These are phyloP conservation scores for Aureobasidium sp. DNA, from an alignment of 2,329 filamentous ascomycete genomes.

Conservation along the genomic window DNA sequence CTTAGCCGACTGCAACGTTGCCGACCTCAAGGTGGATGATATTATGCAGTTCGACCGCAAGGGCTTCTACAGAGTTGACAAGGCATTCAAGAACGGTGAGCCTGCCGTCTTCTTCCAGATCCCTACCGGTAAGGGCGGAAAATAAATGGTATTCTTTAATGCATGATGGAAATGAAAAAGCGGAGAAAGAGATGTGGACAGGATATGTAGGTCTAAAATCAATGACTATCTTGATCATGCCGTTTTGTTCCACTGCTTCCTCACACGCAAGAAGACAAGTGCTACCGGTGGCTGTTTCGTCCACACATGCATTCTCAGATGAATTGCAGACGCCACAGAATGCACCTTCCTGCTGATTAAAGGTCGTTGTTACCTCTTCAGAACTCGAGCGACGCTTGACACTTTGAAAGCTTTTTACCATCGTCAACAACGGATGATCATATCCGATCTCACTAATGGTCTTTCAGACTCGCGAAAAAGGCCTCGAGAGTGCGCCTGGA, in stretches of 20 bases:
- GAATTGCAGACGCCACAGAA: background rate
- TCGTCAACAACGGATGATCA: background rate
- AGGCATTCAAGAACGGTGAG: constrained; percentile 51
- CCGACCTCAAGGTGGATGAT: constrained; percentile 72
- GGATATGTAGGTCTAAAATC: background rate
- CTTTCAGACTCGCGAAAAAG: background rate
- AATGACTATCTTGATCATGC: background rate
- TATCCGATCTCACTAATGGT: background rate
- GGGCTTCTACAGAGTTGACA: constrained; percentile 84
- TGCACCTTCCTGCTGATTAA: background rate
- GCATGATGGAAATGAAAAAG: background rate
- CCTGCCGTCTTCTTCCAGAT: constrained; percentile 62
- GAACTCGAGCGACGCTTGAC: background rate
- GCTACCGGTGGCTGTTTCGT: background rate
- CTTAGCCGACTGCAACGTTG: constrained; percentile 73
- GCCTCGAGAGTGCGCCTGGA: background rate
- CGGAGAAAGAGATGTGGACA: background rate
- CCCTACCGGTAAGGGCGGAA: constrained; percentile 56
- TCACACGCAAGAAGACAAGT: background rate
- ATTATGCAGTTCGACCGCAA: constrained; percentile 94
- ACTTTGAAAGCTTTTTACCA: background rate
- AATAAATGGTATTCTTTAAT: constrained; percentile 5
- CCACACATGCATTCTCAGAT: background rate
- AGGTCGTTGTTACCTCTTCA: background rate
- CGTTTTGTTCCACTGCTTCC: background rate